A percentile compares a stretch with the other conserved stretches of the same genome.
Evolutionary conservation across 2,329 filamentous ascomycete genomes (phyloP).

Genomic region (Amylocarpus encephaloides): DNA sequence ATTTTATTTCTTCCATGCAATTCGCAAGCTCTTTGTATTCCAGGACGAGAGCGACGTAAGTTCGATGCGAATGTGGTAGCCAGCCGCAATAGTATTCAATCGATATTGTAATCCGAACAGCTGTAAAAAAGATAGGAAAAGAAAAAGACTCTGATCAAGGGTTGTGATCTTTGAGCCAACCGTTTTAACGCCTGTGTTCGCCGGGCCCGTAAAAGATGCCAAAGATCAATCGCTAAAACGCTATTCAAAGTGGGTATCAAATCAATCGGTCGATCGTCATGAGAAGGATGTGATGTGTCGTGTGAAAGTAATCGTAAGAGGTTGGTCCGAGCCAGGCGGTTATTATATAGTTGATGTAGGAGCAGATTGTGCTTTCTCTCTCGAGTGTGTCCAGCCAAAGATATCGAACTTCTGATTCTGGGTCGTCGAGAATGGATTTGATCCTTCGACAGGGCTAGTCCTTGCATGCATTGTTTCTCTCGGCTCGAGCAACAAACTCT

Average conservation of each 20-base stretch:
- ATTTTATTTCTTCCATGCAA: background rate
- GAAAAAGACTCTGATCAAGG: background rate
- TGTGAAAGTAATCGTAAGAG: constrained; percentile 8
- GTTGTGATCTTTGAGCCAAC: constrained; percentile 5
- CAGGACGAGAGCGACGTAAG: constrained; percentile 3
- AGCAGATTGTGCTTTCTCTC: constrained; percentile 16
- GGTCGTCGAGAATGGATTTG: constrained; percentile 23
- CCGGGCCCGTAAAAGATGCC: constrained; percentile 11
- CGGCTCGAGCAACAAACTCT: constrained; percentile 61
- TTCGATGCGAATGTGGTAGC: constrained; percentile 1
- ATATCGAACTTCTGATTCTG: constrained; percentile 47
- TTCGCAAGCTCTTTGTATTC: background rate
- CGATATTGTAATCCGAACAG: background rate
- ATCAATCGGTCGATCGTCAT: constrained; percentile 24
- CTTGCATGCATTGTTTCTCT: constrained; percentile 33
- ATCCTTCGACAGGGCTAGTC: constrained; percentile 26
- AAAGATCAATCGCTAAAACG: constrained; percentile 32
- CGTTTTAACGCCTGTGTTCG: constrained; percentile 12
- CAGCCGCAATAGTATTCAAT: constrained; percentile 9
- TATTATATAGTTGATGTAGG: constrained; percentile 14
- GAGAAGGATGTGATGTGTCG: constrained; percentile 10
- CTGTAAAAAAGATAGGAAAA: background rate
- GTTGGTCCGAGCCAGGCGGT: constrained; percentile 4
- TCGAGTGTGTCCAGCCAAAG: constrained; percentile 43
- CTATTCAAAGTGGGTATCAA: constrained; percentile 34